Base-by-base conservation (phyloP, 257 asterid genomes). In the Solanum raphanifolium region DNA sequence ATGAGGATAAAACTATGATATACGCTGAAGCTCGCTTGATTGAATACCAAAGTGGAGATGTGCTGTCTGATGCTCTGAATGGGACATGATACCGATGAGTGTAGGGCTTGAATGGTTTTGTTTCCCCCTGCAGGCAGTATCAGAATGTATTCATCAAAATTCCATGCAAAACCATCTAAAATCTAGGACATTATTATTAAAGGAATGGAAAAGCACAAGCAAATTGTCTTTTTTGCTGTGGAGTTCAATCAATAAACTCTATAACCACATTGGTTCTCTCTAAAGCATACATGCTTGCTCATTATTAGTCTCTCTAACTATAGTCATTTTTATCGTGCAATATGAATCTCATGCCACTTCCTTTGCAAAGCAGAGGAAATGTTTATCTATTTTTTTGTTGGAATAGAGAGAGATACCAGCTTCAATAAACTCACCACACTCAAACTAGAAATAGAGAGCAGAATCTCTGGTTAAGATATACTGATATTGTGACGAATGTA, bases 11-110 rank as follows among this genome's bases (percentile, higher is more conserved):
- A 58, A 95, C 97, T 52, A 95, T 97, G 94, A 97, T 92, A 85
- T 95, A 89, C 10, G 99, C 97, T 3, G 99, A 95, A 88, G 98
- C 99, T 88, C 98, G 92, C 94, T 95, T 97, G 92, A 97, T 87
- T 35, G 99, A 97, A 89, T 97, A 97, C 98, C 98, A 97, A 60
- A 94, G 88, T 1, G 98, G 98, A 85, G 96, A 83, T 29, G 97
- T 90, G 86, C 98, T 97, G 3, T 89, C 16, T 29, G 99, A 94
- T 90, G 97, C 92, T 84, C 87, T 90, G 79, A 91, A 91, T 9
- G 98, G 98, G 55, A 88, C 87, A 23, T 29, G 94, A 83, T 94
- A 97, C 58, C 99, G 98, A 87, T 94, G 94, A 25, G 87, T 87
- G 87, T 18, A 97, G 35, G 98, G 99, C 95, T 94, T 95, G 90